Percentiles rank a stretch among this genome's conserved stretches.
Evolutionary conservation across 768 basidiomycete genomes (phyloP).

Genomic region (Lentinula raphanica): DNA sequence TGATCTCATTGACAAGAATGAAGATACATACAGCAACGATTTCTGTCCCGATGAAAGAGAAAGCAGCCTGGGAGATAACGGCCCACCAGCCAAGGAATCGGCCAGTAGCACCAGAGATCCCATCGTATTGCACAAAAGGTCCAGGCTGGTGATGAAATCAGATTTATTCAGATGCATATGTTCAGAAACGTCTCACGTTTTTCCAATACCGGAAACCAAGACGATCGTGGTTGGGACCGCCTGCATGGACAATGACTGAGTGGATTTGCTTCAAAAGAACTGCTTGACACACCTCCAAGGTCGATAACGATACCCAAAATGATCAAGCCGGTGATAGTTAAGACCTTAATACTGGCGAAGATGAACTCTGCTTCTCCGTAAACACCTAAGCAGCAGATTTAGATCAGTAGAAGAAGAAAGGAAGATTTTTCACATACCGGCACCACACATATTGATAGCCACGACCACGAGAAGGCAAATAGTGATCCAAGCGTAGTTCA

Average conservation of each 20-base stretch:
- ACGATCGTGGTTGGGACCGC: constrained; percentile 78
- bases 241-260: constrained; percentile 24
- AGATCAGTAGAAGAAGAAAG: background rate
- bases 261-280: background rate
- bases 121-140: constrained; percentile 70
- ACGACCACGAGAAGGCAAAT: constrained; percentile 74
- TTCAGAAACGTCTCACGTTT: background rate
- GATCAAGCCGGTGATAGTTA: constrained; percentile 71
- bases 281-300: constrained; percentile 50
- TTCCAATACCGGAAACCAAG: constrained; percentile 30
- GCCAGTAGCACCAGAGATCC: constrained; percentile 64
- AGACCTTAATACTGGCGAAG: constrained; percentile 75
- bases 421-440: constrained; percentile 33
- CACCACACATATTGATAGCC: constrained; percentile 69
- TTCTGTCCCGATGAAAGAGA: constrained; percentile 91
- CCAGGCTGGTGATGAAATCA: constrained; percentile 83
- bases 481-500: constrained; percentile 72
- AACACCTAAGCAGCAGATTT: constrained; percentile 33
- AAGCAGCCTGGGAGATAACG: constrained; percentile 82
- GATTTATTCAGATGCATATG: constrained; percentile 51
- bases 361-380: constrained; percentile 86
- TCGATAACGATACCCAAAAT: constrained; percentile 74
- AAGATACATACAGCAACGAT: constrained; percentile 70
- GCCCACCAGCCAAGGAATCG: constrained; percentile 65
- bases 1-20: too few relatives aligned